phyloP scores from a whole-genome alignment of 2,329 filamentous ascomycete species.

The Colletotrichum brevisporum region DNA sequence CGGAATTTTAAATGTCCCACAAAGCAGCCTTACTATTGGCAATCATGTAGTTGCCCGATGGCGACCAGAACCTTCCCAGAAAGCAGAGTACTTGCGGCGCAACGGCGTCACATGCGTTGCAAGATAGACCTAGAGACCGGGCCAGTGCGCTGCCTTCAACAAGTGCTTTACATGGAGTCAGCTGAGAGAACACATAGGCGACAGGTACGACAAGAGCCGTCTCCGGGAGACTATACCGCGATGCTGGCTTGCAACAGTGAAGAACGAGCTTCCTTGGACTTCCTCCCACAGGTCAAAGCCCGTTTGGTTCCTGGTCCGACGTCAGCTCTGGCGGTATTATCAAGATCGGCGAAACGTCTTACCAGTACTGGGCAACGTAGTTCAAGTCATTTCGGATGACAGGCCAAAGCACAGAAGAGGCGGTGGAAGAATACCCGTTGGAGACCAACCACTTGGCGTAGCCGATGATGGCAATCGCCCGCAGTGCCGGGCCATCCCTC shows the following conservation, averaged over 20 bases:
- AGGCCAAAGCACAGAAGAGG: slow-evolving; percentile 75
- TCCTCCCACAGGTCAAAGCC: slow-evolving; percentile 90
- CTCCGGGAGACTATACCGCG: slow-evolving; percentile 63
- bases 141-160: slow-evolving; percentile 78
- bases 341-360: slow-evolving; percentile 19
- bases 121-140: slow-evolving; percentile 71
- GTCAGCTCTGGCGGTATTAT: neutral
- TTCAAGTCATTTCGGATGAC: slow-evolving; percentile 81
- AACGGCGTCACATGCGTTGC: slow-evolving; percentile 72
- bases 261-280: slow-evolving; percentile 82
- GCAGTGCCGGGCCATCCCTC: slow-evolving; percentile 82
- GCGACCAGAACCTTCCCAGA: slow-evolving; percentile 80
- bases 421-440: slow-evolving; percentile 74
- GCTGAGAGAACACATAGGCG: neutral
- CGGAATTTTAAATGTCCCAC: too few relatives aligned
- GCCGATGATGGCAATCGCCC: slow-evolving; percentile 79
- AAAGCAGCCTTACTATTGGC: slow-evolving; percentile 71
- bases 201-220: too few relatives aligned
- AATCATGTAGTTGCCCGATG: slow-evolving; percentile 68
- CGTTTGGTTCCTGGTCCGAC: slow-evolving; percentile 62
- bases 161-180: slow-evolving; percentile 58
- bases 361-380: slow-evolving; percentile 82
- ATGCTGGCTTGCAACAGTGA: slow-evolving; percentile 79
- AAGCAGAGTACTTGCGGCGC: slow-evolving; percentile 82
- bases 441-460: slow-evolving; percentile 81